phyloP scores from a whole-genome alignment of 73 alveolate species.

The Paraurostyla sp. region DNA sequence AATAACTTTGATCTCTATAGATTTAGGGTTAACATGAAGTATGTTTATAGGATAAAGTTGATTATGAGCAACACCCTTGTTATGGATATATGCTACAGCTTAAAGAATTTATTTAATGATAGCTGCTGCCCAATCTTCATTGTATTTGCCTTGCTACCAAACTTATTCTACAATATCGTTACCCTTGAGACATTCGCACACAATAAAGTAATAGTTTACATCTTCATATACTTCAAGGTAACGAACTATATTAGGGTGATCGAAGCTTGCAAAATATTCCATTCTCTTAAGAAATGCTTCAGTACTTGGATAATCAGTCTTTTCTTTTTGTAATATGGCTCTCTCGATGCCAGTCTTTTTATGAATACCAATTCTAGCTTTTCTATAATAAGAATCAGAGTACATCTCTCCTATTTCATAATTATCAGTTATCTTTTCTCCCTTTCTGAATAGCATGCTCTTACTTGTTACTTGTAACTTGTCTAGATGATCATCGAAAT shows the following conservation, averaged over 20 bases:
- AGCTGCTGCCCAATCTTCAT: constrained; percentile 40
- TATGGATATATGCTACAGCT: constrained; percentile 18
- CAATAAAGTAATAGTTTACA: constrained; percentile 56
- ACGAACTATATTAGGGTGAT: constrained; percentile 70
- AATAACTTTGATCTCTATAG: constrained; percentile 33
- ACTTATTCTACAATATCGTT: constrained; percentile 30
- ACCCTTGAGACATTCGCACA: constrained; percentile 54
- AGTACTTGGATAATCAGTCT: constrained; percentile 7
- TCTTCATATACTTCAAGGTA: constrained; percentile 70
- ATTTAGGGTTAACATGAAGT: constrained; percentile 21
- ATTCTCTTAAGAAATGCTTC: constrained; percentile 38
- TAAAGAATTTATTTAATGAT: background rate
- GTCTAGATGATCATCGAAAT: constrained; percentile 53
- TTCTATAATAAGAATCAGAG: constrained; percentile 28
- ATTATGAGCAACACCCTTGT: constrained; percentile 56
- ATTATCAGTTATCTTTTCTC: constrained; percentile 35
- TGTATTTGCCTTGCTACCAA: background rate
- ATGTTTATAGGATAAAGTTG: constrained; percentile 17
- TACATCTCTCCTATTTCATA: constrained; percentile 29
- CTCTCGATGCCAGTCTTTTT: constrained; percentile 50
- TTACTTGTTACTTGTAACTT: constrained; percentile 49
- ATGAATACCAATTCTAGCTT: constrained; percentile 50
- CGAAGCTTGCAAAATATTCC: constrained; percentile 22
- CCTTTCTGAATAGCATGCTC: constrained; percentile 42
- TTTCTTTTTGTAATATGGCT: constrained; percentile 34